phyloP scores from a whole-genome alignment of 108 stramenopile species.

The Nitzschia palea region DNA sequence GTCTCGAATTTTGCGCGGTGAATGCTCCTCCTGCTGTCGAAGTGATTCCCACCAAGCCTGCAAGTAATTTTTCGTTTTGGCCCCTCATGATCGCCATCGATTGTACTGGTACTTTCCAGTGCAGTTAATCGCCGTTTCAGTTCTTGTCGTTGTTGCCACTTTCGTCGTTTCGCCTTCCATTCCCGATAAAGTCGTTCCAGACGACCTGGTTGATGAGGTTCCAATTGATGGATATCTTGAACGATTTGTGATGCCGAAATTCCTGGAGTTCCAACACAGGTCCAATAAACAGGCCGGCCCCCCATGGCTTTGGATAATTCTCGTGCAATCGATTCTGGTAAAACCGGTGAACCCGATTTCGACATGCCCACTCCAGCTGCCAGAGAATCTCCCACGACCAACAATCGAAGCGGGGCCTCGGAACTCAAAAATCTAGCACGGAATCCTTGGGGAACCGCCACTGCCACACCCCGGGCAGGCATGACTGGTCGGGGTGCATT shows the following conservation, averaged over 20 bases:
- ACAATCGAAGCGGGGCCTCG: constrained; percentile 44
- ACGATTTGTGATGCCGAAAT: constrained; percentile 35
- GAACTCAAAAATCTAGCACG: constrained; percentile 7
- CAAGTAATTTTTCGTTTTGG: not conserved
- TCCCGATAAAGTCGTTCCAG: constrained; percentile 27
- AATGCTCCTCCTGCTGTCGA: not conserved
- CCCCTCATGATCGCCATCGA: not conserved
- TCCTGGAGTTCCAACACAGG: constrained; percentile 55
- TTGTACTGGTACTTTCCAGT: not conserved
- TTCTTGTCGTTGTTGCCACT: constrained; percentile 24
- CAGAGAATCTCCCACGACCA: constrained; percentile 70
- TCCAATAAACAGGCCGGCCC: constrained; percentile 62
- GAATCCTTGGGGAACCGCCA: constrained; percentile 19
- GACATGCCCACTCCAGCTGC: constrained; percentile 64
- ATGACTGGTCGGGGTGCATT: constrained; percentile 42
- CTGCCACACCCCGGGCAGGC: constrained; percentile 45
- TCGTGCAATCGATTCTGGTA: constrained; percentile 65
- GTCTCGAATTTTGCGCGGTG: constrained; percentile 3
- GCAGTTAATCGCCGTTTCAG: constrained; percentile 9
- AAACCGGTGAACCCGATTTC: constrained; percentile 45
- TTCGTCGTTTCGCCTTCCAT: constrained; percentile 22
- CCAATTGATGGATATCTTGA: constrained; percentile 29
- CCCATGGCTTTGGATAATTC: constrained; percentile 42
- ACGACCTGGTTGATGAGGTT: constrained; percentile 18
- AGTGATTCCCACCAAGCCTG: constrained; percentile 26